Evolutionary conservation across 192 early-diverging fungal genomes (phyloP).

Genomic region (Coemansia sp.): DNA sequence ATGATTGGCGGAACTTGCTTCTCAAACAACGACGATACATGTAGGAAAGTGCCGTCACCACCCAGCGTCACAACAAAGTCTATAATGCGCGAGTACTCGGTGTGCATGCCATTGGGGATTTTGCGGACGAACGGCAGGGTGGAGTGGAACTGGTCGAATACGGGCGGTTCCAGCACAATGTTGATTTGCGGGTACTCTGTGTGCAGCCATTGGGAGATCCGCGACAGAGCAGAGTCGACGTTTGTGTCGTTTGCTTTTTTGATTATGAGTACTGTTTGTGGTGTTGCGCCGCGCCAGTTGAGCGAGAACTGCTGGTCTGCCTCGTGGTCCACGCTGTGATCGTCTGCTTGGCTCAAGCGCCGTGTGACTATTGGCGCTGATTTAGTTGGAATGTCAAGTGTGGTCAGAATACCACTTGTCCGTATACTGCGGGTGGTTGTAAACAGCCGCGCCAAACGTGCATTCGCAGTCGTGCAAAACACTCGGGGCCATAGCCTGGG

Average conservation of each 20-base stretch:
- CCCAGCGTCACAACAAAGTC: constrained; percentile 93
- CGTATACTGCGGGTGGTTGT: not conserved
- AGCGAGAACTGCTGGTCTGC: constrained; percentile 33
- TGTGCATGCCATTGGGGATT: constrained; percentile 29
- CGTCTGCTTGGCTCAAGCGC: constrained; percentile 5
- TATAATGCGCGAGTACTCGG: constrained; percentile 71
- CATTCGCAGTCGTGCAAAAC: not conserved
- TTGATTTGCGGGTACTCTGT: constrained; percentile 62
- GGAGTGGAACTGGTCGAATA: constrained; percentile 56
- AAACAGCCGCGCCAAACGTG: not conserved
- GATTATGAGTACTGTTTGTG: constrained; percentile 72
- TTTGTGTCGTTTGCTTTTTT: constrained; percentile 72
- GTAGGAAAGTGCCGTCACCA: constrained; percentile 94
- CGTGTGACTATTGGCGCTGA: constrained; percentile 20
- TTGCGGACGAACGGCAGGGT: constrained; percentile 24
- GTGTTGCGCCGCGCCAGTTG: constrained; percentile 41
- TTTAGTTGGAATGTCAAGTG: constrained; percentile 36
- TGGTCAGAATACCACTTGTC: constrained; percentile 4
- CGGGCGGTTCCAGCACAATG: constrained; percentile 67
- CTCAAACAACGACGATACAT: constrained; percentile 89
- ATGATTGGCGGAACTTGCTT: constrained; percentile 85
- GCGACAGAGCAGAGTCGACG: constrained; percentile 64
- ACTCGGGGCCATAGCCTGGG: no score
- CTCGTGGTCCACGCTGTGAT: constrained; percentile 9
- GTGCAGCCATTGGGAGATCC: constrained; percentile 71